Evolutionary conservation across 225 moss, liverwort and hornwort species (phyloP).

Genomic region (Marchantia polymorpha): DNA sequence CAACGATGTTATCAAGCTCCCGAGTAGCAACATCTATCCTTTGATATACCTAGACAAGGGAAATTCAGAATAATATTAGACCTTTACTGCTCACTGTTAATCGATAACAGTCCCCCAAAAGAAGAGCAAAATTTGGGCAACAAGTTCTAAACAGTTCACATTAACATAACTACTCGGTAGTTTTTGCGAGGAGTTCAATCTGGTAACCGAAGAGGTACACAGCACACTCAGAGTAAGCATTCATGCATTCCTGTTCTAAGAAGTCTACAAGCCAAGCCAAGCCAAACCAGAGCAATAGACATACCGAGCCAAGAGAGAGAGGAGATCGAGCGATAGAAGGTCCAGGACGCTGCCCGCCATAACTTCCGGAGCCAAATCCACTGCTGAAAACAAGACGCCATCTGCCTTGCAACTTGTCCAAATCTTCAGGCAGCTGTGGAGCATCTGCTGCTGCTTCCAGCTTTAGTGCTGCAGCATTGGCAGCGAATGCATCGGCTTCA

Average conservation of each 20-base stretch:
- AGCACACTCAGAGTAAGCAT: too few species aligned
- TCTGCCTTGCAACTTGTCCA: constrained; percentile 71
- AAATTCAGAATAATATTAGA: not conserved
- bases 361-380: constrained; percentile 79
- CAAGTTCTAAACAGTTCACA: too few species aligned
- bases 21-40: constrained; percentile 64
- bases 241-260: too few species aligned
- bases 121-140: too few species aligned
- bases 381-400: constrained; percentile 90
- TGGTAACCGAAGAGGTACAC: too few species aligned
- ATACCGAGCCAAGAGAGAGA: constrained; percentile 81
- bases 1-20: constrained; percentile 91
- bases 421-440: constrained; percentile 57
- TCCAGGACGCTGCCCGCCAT: constrained; percentile 86
- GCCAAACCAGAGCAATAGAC: not conserved
- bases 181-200: too few species aligned
- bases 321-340: constrained; percentile 64
- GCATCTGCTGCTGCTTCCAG: constrained; percentile 61
- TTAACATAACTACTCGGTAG: too few species aligned
- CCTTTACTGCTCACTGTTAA: too few species aligned
- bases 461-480: constrained; percentile 55
- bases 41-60: constrained; percentile 68
- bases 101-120: too few species aligned
- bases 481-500: constrained; percentile 58
- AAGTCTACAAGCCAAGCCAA: not conserved